Conservation (phyloP, 2,329 filamentous ascomycete genomes). For the Hymenoscyphus salicellus region DNA sequence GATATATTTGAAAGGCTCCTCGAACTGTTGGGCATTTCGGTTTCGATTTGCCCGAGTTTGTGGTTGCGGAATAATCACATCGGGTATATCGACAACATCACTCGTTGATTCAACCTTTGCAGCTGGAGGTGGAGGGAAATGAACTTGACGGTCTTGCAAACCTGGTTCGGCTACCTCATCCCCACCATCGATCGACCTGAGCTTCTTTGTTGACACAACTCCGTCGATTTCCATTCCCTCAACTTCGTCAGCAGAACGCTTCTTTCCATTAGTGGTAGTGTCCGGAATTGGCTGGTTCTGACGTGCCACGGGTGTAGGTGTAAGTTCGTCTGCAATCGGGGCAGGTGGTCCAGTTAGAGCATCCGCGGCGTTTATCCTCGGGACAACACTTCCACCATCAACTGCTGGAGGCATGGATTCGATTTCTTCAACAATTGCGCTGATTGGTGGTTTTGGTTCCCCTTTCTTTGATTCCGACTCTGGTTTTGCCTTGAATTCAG, state of each 20-base stretch:
- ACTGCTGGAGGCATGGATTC: constrained; percentile 35
- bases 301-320: constrained; percentile 27
- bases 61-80: constrained; percentile 19
- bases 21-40: constrained; percentile 52
- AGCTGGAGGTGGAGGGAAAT: constrained; percentile 36
- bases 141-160: constrained; percentile 33
- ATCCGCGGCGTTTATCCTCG: constrained; percentile 35
- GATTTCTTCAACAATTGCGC: constrained; percentile 43
- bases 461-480: constrained; percentile 57
- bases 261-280: constrained; percentile 32
- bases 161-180: constrained; percentile 25
- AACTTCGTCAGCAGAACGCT: constrained; percentile 39
- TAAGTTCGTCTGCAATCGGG: not conserved
- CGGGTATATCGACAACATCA: constrained; percentile 26
- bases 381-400: constrained; percentile 30
- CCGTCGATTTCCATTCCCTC: constrained; percentile 27
- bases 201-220: constrained; percentile 42
- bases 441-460: constrained; percentile 40
- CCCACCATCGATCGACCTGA: constrained; percentile 42
- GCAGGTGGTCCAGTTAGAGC: constrained; percentile 20
- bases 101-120: constrained; percentile 33
- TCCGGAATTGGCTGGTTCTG: constrained; percentile 35
- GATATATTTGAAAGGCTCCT: constrained; percentile 95
- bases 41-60: constrained; percentile 26
- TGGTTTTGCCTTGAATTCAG: constrained; percentile 75